A percentile compares a stretch with the other conserved stretches of the same genome.
These are phyloP conservation scores for Diaporthe longicolla DNA, from an alignment of 2,329 filamentous ascomycete genomes.

Conservation along the genomic window DNA sequence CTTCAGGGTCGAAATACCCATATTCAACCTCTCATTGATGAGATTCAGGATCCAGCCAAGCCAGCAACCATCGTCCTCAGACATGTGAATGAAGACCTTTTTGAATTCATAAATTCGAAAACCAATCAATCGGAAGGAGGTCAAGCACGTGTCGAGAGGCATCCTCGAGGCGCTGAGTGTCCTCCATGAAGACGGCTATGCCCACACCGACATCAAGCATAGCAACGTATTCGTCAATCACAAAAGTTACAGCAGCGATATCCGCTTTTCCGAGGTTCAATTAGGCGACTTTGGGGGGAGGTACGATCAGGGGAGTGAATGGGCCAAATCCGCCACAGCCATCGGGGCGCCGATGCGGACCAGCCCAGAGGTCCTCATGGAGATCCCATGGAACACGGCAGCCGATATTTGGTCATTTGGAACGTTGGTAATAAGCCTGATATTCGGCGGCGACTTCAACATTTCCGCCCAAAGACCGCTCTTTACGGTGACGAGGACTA, in stretches of 20 bases:
- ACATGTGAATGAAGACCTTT: constrained; percentile 47
- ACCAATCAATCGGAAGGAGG: constrained; percentile 47
- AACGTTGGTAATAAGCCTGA: constrained; percentile 23
- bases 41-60: constrained; percentile 25
- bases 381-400: constrained; percentile 22
- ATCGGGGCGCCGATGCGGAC: constrained; percentile 25
- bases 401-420: constrained; percentile 31
- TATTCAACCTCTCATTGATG: constrained; percentile 28
- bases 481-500: constrained; percentile 32
- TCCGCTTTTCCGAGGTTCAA: constrained; percentile 47
- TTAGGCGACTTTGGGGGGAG: constrained; percentile 48
- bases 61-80: constrained; percentile 21
- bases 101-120: constrained; percentile 46
- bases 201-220: constrained; percentile 49
- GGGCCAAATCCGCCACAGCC: constrained; percentile 25
- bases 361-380: constrained; percentile 32
- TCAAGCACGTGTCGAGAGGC: constrained; percentile 47
- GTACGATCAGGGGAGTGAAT: constrained; percentile 15
- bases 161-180: constrained; percentile 46
- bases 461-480: constrained; percentile 26
- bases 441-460: constrained; percentile 30
- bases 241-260: constrained; percentile 31
- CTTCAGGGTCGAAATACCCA: constrained; percentile 15
- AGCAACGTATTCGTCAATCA: constrained; percentile 48
- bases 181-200: constrained; percentile 46